These are phyloP conservation scores for Fusarium aywerte DNA, from an alignment of 2,329 filamentous ascomycete genomes.

Conservation along the genomic window DNA sequence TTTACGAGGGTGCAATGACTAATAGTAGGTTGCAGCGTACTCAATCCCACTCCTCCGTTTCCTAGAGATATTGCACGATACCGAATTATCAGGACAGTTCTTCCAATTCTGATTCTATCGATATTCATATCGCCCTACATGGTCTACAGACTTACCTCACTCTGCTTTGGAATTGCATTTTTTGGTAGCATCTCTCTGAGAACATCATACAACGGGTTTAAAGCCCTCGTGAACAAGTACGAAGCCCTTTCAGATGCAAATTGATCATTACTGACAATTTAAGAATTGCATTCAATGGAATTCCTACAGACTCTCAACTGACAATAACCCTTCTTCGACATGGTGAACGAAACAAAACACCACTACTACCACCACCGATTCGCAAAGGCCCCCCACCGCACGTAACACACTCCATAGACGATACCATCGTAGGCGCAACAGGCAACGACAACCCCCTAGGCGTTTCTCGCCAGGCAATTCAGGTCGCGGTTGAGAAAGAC, in stretches of 20 bases:
- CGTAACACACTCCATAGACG: background rate
- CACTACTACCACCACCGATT: constrained; percentile 65
- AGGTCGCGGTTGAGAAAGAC: constrained; percentile 62
- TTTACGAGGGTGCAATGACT: background rate
- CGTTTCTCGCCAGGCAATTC: constrained; percentile 63
- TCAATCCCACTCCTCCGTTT: constrained; percentile 69
- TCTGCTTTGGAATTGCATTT: background rate
- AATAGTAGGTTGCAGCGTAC: constrained; percentile 46
- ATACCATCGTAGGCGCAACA: constrained; percentile 54
- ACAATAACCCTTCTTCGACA: constrained; percentile 80
- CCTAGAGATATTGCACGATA: constrained; percentile 65
- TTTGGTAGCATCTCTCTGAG: background rate
- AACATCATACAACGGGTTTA: background rate
- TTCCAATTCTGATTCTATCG: background rate
- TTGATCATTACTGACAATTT: constrained; percentile 60
- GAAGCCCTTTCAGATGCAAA: constrained; percentile 53
- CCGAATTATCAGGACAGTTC: background rate
- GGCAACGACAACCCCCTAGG: constrained; percentile 35
- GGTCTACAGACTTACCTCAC: background rate
- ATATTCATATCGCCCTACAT: background rate
- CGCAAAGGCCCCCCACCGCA: background rate
- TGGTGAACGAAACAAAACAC: constrained; percentile 79
- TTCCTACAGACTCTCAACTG: constrained; percentile 83
- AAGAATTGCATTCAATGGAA: constrained; percentile 78
- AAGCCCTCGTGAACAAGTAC: constrained; percentile 61